A percentile compares a stretch with the other conserved stretches of the same genome.
Conservation (phyloP, 73 alveolate genomes). For the Tetrahymena thermophila region DNA sequence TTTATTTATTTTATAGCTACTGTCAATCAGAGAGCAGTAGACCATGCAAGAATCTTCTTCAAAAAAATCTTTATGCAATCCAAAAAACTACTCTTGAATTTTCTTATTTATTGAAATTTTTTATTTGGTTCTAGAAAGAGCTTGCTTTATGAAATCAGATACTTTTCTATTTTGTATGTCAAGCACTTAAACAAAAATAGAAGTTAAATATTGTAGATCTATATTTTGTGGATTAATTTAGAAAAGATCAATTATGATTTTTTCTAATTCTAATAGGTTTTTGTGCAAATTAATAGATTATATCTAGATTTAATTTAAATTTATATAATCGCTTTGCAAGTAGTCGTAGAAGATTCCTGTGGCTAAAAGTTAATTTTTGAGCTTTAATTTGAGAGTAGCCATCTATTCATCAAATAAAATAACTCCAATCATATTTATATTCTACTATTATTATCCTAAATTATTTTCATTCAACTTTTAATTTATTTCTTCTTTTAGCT, state of each 20-base stretch:
- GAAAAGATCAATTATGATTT: not conserved
- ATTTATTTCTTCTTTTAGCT: not conserved
- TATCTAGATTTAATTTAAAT: not conserved
- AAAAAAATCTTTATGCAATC: not conserved
- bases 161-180: not conserved
- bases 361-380: not conserved
- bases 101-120: not conserved
- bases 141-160: not conserved
- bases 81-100: not conserved
- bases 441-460: not conserved
- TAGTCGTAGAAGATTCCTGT: not conserved
- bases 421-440: not conserved
- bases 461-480: not conserved
- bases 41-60: not conserved
- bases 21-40: not conserved
- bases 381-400: not conserved
- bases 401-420: not conserved
- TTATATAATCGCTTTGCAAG: not conserved
- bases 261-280: not conserved
- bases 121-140: not conserved
- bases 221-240: not conserved
- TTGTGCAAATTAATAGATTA: not conserved
- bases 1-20: not conserved
- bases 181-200: not conserved
- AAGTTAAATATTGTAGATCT: not conserved